Percentiles rank a stretch among this genome's conserved stretches.
phyloP scores from a whole-genome alignment of 2,329 filamentous ascomycete genomes.

The Cladobotryum mycophilum region DNA sequence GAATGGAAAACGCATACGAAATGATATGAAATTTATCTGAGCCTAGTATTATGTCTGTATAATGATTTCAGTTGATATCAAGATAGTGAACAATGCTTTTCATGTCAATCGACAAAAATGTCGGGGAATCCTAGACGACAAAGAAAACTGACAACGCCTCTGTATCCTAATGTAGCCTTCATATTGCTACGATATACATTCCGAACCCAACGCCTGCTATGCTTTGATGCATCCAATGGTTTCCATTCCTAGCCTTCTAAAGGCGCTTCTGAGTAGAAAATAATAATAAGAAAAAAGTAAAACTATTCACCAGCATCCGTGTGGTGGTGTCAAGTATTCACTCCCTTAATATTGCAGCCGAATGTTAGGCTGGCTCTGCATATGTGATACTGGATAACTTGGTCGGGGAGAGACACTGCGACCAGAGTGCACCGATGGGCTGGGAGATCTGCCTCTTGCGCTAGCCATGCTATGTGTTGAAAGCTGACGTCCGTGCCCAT shows the following conservation, averaged over 20 bases:
- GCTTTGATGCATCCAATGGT: slow-evolving; percentile 9
- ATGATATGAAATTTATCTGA: background rate
- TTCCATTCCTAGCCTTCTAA: slow-evolving; percentile 1
- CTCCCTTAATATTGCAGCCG: slow-evolving; percentile 32
- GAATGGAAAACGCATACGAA: background rate
- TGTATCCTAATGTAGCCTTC: slow-evolving; percentile 3
- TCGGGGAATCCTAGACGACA: background rate
- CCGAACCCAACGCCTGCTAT: slow-evolving; percentile 10
- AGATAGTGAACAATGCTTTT: slow-evolving; percentile 3
- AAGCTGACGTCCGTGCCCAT: slow-evolving; percentile 54
- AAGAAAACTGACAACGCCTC: background rate
- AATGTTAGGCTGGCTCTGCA: slow-evolving; percentile 17
- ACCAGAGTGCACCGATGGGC: slow-evolving; percentile 24
- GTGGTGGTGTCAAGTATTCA: slow-evolving; percentile 23
- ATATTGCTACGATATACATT: slow-evolving; percentile 1
- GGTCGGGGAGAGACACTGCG: slow-evolving; percentile 20
- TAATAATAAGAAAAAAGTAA: slow-evolving; percentile 4
- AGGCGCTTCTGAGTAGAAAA: background rate
- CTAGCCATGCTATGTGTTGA: slow-evolving; percentile 41
- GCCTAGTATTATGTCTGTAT: slow-evolving; percentile 7
- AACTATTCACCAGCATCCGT: background rate
- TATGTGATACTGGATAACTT: slow-evolving; percentile 13
- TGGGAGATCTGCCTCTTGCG: slow-evolving; percentile 18
- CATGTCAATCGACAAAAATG: background rate
- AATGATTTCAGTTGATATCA: slow-evolving; percentile 2